These are phyloP conservation scores for Dictyostelium brefeldianum DNA, from an alignment of 78 protist genomes.

Conservation along the genomic window DNA sequence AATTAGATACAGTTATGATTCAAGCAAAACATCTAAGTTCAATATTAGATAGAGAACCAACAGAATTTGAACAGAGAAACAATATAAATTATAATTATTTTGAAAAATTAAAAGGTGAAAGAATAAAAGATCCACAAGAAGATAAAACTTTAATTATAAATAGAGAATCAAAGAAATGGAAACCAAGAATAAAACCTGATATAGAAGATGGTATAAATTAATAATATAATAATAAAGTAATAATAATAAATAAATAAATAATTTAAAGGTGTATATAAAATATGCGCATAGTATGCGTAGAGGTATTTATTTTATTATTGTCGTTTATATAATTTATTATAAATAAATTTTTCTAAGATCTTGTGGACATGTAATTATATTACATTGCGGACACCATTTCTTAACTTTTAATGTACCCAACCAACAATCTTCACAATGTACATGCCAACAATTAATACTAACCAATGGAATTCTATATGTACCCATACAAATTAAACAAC, in stretches of 20 bases:
- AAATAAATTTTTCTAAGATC: slow-evolving; percentile 82
- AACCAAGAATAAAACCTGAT: neutral
- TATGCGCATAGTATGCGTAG: no score
- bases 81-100: neutral
- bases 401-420: slow-evolving; percentile 65
- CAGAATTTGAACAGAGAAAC: slow-evolving; percentile 35
- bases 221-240: neutral
- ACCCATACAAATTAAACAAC: slow-evolving; percentile 76
- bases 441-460: slow-evolving; percentile 87
- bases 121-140: neutral
- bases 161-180: slow-evolving; percentile 4
- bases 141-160: neutral
- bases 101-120: neutral
- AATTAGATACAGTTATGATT: slow-evolving; percentile 70
- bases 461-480: slow-evolving; percentile 64
- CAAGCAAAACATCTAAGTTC: slow-evolving; percentile 63
- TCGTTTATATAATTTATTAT: no score
- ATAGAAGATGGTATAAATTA: neutral
- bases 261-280: no score
- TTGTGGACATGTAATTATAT: slow-evolving; percentile 76
- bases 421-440: slow-evolving; percentile 88
- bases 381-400: slow-evolving; percentile 87
- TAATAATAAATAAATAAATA: neutral
- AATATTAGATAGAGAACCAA: slow-evolving; percentile 62
- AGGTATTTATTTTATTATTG: no score